Conservation (phyloP, 345 rosid genomes). For the Excoecaria cochinchinensis region DNA sequence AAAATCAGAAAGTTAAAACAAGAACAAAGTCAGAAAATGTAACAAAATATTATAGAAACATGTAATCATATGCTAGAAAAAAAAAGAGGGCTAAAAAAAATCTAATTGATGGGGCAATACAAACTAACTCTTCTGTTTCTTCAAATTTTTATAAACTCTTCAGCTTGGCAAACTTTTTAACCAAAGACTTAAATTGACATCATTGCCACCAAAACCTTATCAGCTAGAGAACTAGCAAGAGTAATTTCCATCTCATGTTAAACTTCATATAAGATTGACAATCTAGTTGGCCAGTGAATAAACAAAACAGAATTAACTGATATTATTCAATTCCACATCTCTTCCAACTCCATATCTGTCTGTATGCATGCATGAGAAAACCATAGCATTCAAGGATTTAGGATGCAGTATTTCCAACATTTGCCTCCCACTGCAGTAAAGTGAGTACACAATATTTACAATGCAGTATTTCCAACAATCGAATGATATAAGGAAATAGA, state of each 20-base stretch:
- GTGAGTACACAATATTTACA: neutral
- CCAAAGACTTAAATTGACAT: neutral
- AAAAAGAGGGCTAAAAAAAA: neutral
- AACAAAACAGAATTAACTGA: neutral
- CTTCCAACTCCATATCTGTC: neutral
- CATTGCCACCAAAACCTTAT: neutral
- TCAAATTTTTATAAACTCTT: neutral
- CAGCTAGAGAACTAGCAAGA: too few relatives aligned
- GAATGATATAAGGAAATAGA: neutral
- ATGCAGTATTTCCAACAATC: slow-evolving; percentile 1
- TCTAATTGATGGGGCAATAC: neutral
- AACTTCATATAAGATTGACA: neutral
- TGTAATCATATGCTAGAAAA: neutral
- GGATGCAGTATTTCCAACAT: neutral
- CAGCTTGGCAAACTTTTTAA: neutral
- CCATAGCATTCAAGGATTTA: neutral
- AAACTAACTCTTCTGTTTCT: neutral
- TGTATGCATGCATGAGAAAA: neutral
- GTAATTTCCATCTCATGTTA: too few relatives aligned
- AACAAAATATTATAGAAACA: neutral
- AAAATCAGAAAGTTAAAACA: neutral
- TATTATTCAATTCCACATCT: neutral
- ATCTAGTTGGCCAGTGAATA: neutral
- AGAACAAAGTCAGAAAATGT: too few relatives aligned
- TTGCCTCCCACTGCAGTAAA: neutral